Base-by-base conservation (phyloP, 2,329 filamentous ascomycete genomes). In the Colletotrichum horii region DNA sequence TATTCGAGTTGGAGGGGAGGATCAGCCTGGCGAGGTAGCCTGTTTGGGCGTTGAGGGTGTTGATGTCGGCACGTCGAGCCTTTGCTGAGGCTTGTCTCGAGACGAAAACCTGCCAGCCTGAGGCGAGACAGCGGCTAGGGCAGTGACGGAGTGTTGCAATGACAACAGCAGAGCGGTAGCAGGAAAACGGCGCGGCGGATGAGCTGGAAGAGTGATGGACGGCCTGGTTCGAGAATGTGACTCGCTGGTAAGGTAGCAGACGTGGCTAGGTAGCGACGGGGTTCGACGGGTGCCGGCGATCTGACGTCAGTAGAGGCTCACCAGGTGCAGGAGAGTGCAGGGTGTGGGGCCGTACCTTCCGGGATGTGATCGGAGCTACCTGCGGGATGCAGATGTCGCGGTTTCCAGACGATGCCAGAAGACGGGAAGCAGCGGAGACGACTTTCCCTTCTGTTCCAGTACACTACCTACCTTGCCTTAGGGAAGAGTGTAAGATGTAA, bases 381-480 rank as follows among this genome's bases (percentile, higher is more conserved):
- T 30, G 56, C 56, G 43, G 67, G 56, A 56, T 30, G 30, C 56
- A 64, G 56, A 65, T 52, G 43, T 60, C 58, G 67, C 61, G 24
- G 32, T 43, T 76, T 76, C 70, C 43, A 75, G 73, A 74, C 28
- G 74, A 52, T 73, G 58, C 73, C 26, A 75, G 73, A 75, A 73
- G 16, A 19, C 62, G 55, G 69, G 56, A 72, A 67, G 69, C 61
- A 67, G 70, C 62, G 69, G 69, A 65, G 58, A 32, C 28, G n/a
- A 32, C 58, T 3, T n/a, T 14, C 6, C 43, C 11, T 30, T 30
- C n/a, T n/a, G n/a, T 48, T 48, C 38, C 38, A n/a, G 19, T 8
- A 48, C 38, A 48, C 19, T n/a, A n/a, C 38, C 38, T 28, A 28
- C 26, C 26, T 28, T 28, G 6, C 26, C 26, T 28, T 28, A 28